Conservation (phyloP, 75 land plant genomes). For the Gnetum montanum region DNA sequence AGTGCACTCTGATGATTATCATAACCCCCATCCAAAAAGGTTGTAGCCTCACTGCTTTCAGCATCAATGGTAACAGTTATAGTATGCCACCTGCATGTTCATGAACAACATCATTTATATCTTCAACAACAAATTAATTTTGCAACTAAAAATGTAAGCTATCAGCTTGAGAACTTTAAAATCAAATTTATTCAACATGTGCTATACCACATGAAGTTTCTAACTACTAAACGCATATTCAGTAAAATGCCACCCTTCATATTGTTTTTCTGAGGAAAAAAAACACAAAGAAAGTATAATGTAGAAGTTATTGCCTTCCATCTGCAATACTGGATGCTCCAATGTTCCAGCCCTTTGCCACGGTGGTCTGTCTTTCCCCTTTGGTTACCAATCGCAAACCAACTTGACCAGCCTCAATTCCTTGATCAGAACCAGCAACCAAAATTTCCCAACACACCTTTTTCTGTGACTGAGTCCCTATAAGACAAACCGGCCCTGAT, state of each 20-base stretch:
- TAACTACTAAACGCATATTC: no score
- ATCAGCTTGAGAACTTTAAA: no score
- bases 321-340: conserved; percentile 88
- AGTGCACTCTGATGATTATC: conserved; percentile 76
- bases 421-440: conserved; percentile 94
- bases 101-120: no score
- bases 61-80: conserved; percentile 93
- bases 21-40: conserved; percentile 76
- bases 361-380: conserved; percentile 87
- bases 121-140: no score
- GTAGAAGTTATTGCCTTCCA: no score
- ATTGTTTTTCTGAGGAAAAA: no score
- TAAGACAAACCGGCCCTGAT: conserved; percentile 97
- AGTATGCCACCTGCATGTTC: conserved; percentile 81
- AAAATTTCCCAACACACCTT: conserved; percentile 84
- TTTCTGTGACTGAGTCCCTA: conserved; percentile 77
- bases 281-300: no score
- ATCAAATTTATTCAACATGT: no score
- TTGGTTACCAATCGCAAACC: conserved; percentile 78
- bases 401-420: conserved; percentile 98
- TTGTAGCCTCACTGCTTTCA: conserved; percentile 82
- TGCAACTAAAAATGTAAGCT: no score
- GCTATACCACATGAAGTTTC: no score
- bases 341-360: conserved; percentile 77
- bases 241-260: no score